Evolutionary conservation across 495 filamentous ascomycete species (phyloP), one percentile per base, ranked within the genome.

Genomic region (Penicillium samsonianum): DNA sequence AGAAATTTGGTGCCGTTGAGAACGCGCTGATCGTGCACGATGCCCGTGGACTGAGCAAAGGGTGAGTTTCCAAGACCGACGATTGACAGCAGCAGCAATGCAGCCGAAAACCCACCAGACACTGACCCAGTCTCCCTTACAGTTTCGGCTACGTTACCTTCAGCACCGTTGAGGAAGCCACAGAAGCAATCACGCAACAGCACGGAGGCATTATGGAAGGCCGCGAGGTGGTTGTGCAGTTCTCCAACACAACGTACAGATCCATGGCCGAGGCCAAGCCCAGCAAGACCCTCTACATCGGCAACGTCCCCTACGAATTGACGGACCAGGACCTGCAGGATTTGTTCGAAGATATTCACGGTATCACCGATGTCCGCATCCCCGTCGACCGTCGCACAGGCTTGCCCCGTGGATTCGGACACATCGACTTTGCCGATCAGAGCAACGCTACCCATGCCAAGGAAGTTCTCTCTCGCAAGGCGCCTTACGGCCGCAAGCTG

Each of bases 321-420:
- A 88, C 89, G 4, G 94, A 97, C 63, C 82, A 82, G 37, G 94
- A 98, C 61, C 75, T 98, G 28, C 92, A 96, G 69, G 75, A 84
- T 25, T 73, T 97, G 26, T 95, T 98, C 79, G 71, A 78, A 41
- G 83, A 84, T 14, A 74, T 96, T 40, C 72, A 78, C 31, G 88
- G 90, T 67, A 80, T 94, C 22, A 71, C 81, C 53, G 92, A 97
- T 62, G 85, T 98, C 31, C 85, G 94, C 44, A 86, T 98, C 31
- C 89, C 94, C 37, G 89, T 97, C 59, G 94, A 98, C 72, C 83
- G 91, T 51, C 82, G 87, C 23, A 93, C 92, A 5, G 93, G 94
- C 14, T 86, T 90, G 71, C 90, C 89, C 17, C 83, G 90, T 61
- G 94, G 94, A 45, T 98, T 96, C 65, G 88, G 87, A 10, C 94